Base-by-base conservation (phyloP, 2,329 filamentous ascomycete species). In the Alternaria incomplexa region DNA sequence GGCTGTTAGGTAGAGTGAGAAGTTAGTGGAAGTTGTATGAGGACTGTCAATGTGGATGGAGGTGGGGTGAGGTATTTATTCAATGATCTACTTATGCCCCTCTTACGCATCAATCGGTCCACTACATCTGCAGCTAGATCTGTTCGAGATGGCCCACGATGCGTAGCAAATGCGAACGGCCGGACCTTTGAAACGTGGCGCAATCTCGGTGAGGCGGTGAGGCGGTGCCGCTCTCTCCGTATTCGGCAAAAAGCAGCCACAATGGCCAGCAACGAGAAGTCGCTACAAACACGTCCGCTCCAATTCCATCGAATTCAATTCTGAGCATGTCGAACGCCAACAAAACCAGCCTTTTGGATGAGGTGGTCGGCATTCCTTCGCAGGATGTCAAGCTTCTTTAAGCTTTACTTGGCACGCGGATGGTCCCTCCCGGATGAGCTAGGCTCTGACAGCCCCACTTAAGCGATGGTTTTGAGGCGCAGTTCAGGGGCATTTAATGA, bases 31-130 rank as follows among this genome's bases (percentile, higher is more conserved):
- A 6, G 32, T 22, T 17, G 46, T 17, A 30, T 5, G 47, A 12
- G 13, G 20, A 2, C 28, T 36, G 48, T 25, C 6, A 25, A 52
- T 46, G 28, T 23, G 17, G 30, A 36, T 45, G 32, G 6, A 56
- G 22, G 44, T n/a, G 17, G 15, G 30, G 13, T 58, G 64, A 56
- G 63, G 51, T 52, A 69, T 69, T 69, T 69, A 64, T 67, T 44
- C 23, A 32, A 40, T 40, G 28, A 23, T 52, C 30, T 8, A 7
- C 20, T 3, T 25, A 20, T 23, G 20, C 28, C 48, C 48, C 28
- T 52, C 48, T 52, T 36, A 32, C 11, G 28, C 48, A 40, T 52
- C 20, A 32, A 51, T 51, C 17, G 15, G 11, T 11, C 28, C 58
- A 56, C 30, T 40, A 32, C 36, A 53, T 25, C 54, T 46, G 47